These are phyloP conservation scores for Olyra latifolia DNA, from an alignment of 176 grass and related monocot genomes.

Conservation along the genomic window DNA sequence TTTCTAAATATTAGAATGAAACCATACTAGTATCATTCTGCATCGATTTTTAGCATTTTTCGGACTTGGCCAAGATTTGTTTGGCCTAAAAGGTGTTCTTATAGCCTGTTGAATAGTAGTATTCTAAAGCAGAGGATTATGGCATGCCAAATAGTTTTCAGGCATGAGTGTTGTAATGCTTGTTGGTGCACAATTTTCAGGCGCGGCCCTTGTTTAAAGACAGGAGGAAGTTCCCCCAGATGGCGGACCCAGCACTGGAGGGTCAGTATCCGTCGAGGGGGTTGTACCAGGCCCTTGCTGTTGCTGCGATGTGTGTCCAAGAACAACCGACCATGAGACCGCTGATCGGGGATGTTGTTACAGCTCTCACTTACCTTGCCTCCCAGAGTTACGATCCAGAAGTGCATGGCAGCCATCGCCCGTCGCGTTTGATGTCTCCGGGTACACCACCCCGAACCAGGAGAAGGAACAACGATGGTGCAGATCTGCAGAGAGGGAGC, in stretches of 20 bases:
- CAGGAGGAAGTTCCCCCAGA: slow-evolving; percentile 74
- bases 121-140: background rate
- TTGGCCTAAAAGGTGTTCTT: background rate
- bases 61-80: background rate
- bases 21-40: background rate
- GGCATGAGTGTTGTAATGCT: background rate
- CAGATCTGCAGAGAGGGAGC: slow-evolving; percentile 17
- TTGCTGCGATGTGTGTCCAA: slow-evolving; percentile 90
- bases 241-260: slow-evolving; percentile 72
- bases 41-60: background rate
- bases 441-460: slow-evolving; percentile 33
- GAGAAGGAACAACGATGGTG: background rate
- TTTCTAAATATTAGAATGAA: background rate
- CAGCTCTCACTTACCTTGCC: slow-evolving; percentile 76
- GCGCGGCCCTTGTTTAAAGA: slow-evolving; percentile 89
- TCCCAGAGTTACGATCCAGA: slow-evolving; percentile 58
- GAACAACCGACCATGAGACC: slow-evolving; percentile 80
- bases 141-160: background rate
- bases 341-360: slow-evolving; percentile 78
- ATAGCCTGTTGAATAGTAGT: slow-evolving; percentile 18
- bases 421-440: slow-evolving; percentile 6
- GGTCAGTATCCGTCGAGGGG: slow-evolving; percentile 65
- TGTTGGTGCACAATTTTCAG: slow-evolving; percentile 41
- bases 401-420: slow-evolving; percentile 14
- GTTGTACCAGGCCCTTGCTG: slow-evolving; percentile 81